phyloP scores from a whole-genome alignment of 202 grass and related monocot genomes.

The Zoysia matrella region DNA sequence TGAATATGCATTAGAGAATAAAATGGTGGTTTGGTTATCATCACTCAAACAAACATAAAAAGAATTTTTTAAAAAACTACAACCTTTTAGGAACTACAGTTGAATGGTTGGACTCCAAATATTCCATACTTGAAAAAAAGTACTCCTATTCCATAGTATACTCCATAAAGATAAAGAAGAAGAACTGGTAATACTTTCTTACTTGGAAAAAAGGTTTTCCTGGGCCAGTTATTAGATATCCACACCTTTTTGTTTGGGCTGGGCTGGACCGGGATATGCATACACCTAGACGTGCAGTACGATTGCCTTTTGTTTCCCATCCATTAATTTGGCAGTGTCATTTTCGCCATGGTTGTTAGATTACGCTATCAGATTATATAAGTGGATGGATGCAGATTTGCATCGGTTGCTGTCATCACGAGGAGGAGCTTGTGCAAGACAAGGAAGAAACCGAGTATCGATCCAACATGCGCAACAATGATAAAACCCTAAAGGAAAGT shows the following conservation, averaged over 20 bases:
- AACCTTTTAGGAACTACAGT: too few relatives aligned
- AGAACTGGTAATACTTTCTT: background rate
- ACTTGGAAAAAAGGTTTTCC: background rate
- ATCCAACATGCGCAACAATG: background rate
- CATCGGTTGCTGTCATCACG: background rate
- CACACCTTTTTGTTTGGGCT: background rate
- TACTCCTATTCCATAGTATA: too few relatives aligned
- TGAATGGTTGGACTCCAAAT: too few relatives aligned
- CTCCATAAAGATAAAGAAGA: too few relatives aligned
- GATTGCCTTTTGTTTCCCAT: background rate
- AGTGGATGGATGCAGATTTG: background rate
- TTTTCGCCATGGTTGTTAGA: constrained; percentile 39
- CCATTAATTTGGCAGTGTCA: constrained; percentile 1
- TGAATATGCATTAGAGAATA: constrained; percentile 3
- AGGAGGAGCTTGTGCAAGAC: constrained; percentile 13
- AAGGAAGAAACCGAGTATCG: background rate
- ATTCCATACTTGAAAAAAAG: too few relatives aligned
- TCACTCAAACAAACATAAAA: background rate
- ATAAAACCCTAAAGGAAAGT: background rate
- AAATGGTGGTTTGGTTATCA: background rate
- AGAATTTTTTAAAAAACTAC: too few relatives aligned
- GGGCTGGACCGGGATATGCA: background rate
- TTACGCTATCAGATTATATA: constrained; percentile 41
- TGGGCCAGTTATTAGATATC: constrained; percentile 1
- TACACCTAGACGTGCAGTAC: background rate